These are phyloP conservation scores for Fragaria nilgerrensis DNA, from an alignment of 306 rosid genomes.

Conservation along the genomic window DNA sequence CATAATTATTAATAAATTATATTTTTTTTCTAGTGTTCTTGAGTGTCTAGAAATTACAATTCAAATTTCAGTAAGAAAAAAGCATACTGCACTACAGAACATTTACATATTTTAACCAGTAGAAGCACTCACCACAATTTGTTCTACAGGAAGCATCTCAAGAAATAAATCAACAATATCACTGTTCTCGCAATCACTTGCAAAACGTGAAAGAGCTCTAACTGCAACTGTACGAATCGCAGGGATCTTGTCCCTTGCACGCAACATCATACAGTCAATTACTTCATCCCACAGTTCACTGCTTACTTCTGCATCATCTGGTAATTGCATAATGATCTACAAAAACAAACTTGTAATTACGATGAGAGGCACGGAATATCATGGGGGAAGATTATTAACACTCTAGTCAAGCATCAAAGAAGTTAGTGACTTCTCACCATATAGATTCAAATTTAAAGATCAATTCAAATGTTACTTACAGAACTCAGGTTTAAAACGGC, in stretches of 20 bases:
- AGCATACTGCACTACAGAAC: not conserved
- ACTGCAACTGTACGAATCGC: slow-evolving; percentile 73
- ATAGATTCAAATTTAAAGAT: not conserved
- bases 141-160: slow-evolving; percentile 68
- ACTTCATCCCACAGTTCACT: slow-evolving; percentile 86
- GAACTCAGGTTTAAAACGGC: not conserved
- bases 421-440: not conserved
- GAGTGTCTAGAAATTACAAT: not conserved
- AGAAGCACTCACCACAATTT: slow-evolving; percentile 61
- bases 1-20: not conserved
- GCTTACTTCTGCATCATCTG: slow-evolving; percentile 93
- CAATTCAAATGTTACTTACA: not conserved
- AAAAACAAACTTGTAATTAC: slow-evolving; percentile 22
- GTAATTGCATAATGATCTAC: slow-evolving; percentile 83
- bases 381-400: not conserved
- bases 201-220: slow-evolving; percentile 95
- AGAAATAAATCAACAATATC: slow-evolving; percentile 79
- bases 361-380: not conserved
- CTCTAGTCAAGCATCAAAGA: not conserved
- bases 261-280: slow-evolving; percentile 73
- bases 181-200: slow-evolving; percentile 65
- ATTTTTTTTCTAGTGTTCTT: not conserved
- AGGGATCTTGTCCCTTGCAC: slow-evolving; percentile 72
- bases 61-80: not conserved
- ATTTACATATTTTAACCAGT: slow-evolving; percentile 15